These are phyloP conservation scores for Syzygium jambos DNA, from an alignment of 345 rosid genomes.

Conservation along the genomic window DNA sequence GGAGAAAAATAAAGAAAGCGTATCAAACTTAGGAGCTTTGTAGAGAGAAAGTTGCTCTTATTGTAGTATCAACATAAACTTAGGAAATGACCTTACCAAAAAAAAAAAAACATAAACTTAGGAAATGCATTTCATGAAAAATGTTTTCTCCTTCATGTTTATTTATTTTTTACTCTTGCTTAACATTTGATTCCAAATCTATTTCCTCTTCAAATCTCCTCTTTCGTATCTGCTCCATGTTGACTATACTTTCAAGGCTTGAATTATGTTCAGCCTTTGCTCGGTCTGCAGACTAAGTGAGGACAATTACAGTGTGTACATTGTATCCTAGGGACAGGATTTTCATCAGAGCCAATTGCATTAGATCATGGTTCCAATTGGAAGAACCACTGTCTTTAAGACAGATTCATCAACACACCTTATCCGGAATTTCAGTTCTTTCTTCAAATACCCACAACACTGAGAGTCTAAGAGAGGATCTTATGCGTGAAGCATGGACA, in stretches of 20 bases:
- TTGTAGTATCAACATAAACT: background rate
- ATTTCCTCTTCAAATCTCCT: too few species aligned
- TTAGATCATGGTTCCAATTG: background rate
- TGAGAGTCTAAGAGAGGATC: background rate
- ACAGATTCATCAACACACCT: background rate
- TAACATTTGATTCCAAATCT: too few species aligned
- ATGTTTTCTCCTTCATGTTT: background rate
- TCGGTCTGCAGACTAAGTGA: background rate
- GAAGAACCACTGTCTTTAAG: background rate
- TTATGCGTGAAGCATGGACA: background rate
- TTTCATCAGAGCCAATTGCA: background rate
- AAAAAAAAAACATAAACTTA: background rate
- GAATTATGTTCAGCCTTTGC: background rate
- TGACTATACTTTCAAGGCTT: too few species aligned
- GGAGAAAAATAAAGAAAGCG: background rate
- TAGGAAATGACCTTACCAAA: too few species aligned
- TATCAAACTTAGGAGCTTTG: background rate
- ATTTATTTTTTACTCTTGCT: background rate
- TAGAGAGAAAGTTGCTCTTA: background rate
- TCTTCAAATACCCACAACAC: background rate
- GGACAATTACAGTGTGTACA: background rate
- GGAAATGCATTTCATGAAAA: background rate
- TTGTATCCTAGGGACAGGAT: background rate
- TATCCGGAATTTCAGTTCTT: background rate
- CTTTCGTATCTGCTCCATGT: too few species aligned